Percentiles rank a stretch among this genome's conserved stretches.
phyloP scores from a whole-genome alignment of 2,329 filamentous ascomycete species.

The Cadophora gregata region DNA sequence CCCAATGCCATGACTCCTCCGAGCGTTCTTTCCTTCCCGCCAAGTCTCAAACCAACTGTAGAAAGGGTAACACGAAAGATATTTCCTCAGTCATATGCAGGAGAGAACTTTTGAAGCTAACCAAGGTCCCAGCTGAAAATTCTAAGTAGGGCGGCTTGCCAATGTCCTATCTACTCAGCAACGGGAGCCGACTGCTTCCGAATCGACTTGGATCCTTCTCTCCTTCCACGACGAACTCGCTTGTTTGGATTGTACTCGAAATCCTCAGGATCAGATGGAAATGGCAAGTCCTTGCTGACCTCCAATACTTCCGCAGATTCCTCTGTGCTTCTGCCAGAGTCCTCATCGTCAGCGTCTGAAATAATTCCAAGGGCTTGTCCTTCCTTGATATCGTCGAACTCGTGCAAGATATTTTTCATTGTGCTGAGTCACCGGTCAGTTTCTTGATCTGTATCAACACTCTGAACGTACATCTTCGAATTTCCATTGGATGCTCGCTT shows the following conservation, averaged over 20 bases:
- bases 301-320: background rate
- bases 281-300: background rate
- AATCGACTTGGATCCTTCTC: background rate
- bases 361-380: background rate
- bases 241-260: constrained; percentile 2
- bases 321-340: background rate
- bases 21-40: too few species aligned
- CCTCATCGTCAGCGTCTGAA: constrained; percentile 6
- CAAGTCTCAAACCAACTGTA: too few species aligned
- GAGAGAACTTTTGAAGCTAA: too few species aligned
- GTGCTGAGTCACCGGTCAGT: background rate
- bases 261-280: background rate
- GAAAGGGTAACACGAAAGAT: too few species aligned
- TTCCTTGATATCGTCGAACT: constrained; percentile 5
- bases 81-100: too few species aligned
- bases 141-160: background rate
- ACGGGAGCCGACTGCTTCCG: background rate
- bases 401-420: constrained; percentile 1
- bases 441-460: too few species aligned
- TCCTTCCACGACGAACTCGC: background rate
- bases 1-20: too few species aligned
- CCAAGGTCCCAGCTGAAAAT: too few species aligned
- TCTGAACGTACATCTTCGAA: background rate
- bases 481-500: background rate
- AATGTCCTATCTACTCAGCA: background rate